Evolutionary conservation across 257 asterid species (phyloP), one percentile per base, ranked within the genome.

Genomic region (Mentha longifolia): DNA sequence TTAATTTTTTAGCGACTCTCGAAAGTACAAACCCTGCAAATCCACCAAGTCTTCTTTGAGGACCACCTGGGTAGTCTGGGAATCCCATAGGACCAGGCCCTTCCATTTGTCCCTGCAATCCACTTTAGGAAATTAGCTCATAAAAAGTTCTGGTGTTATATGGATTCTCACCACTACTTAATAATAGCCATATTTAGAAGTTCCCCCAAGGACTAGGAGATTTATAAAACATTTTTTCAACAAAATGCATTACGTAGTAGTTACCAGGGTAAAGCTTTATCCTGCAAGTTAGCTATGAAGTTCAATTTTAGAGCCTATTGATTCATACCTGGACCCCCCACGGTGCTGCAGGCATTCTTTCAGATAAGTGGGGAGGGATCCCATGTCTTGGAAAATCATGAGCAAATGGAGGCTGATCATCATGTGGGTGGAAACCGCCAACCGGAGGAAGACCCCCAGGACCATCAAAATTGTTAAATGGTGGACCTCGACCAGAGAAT

Each of bases 261-360:
- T n/a, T 31, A 61, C 17, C 39, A 28, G 47, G 14, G 5, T 28
- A 45, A 67, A 4, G 45, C 39, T 61, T 41, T 28, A 65, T 28
- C 77, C 39, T 49, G 72, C 47, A 74, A 74, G 65, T 25, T 66
- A 62, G 39, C 43, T 13, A 74, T 33, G 61, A 25, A 59, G 39
- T 19, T 28, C 73, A 4, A 62, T 6, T 9, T 51, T 64, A 13
- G 56, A 41, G 25, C 30, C 13, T 57, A 65, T 50, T 58, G 68
- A 65, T 30, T 19, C 56, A 75, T 80, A 93, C 98, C 97, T 82
- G 96, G 63, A 87, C 85, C n/a, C 90, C 94, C 97, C 96, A 91
- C 45, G 87, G 84, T 59, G 85, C 88, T 30, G 85, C 84, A 47
- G 90, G 71, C 78, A 79, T 82, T 81, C 91, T 86, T 69, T 85